phyloP scores from a whole-genome alignment of 495 filamentous ascomycete species.

The Cudoniella acicularis region DNA sequence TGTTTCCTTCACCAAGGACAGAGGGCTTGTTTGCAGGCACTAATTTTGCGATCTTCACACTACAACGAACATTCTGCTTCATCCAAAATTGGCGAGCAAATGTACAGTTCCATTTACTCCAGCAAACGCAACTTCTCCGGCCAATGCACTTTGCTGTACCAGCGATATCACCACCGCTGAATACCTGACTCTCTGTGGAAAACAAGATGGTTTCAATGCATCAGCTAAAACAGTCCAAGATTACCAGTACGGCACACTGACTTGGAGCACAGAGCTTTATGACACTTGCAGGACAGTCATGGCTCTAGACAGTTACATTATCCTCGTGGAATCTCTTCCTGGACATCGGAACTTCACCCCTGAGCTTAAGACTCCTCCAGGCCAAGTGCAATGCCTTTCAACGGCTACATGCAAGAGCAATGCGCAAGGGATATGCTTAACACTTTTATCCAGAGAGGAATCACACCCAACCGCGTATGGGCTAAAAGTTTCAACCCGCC shows the following conservation, averaged over 20 bases:
- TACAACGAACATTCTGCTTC: conserved; percentile 57
- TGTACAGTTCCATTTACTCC: conserved; percentile 58
- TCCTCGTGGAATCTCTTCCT: conserved; percentile 42
- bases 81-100: conserved; percentile 53
- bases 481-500: conserved; percentile 56
- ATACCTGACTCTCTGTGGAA: conserved; percentile 56
- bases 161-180: conserved; percentile 58
- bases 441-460: conserved; percentile 47
- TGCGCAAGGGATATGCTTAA: conserved; percentile 58
- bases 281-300: conserved; percentile 50
- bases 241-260: conserved; percentile 49
- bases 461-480: conserved; percentile 54
- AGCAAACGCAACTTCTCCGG: conserved; percentile 32
- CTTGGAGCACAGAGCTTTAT: conserved; percentile 57
- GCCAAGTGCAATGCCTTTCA: conserved; percentile 56
- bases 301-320: conserved; percentile 50
- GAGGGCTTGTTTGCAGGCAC: conserved; percentile 59
- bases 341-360: conserved; percentile 51
- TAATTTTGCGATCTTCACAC: conserved; percentile 60
- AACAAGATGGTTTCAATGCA: conserved; percentile 57
- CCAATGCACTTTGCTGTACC: conserved; percentile 58
- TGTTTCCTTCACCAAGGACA: conserved; percentile 58
- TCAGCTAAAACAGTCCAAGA: conserved; percentile 48
- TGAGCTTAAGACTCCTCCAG: conserved; percentile 53
- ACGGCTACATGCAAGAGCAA: conserved; percentile 54